Evolutionary conservation across 768 basidiomycete genomes (phyloP), one percentile per base, ranked within the genome.

Genomic region (Kwoniella sp.): DNA sequence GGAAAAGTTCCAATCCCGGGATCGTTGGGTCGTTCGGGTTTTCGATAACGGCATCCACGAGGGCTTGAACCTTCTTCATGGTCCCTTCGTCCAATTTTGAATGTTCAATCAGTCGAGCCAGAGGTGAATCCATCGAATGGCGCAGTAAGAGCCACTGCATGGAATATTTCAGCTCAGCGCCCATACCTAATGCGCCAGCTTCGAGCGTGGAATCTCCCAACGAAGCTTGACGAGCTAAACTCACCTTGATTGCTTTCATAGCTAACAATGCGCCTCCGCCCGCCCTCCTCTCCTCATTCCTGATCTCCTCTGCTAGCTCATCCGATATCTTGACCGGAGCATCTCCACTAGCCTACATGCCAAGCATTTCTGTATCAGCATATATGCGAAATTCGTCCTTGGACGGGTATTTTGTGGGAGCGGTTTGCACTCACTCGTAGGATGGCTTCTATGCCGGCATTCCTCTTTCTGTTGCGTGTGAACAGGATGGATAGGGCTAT

Each of bases 191-290:
- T n/a, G n/a, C n/a, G n/a, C n/a, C n/a, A n/a, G n/a, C n/a, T n/a
- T n/a, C n/a, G n/a, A n/a, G n/a, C n/a, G n/a, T n/a, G 12, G 26
- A 31, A 25, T n/a, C n/a, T n/a, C n/a, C n/a, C n/a, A n/a, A n/a
- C 52, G 29, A 12, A 61, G 4, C 3, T 61, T 37, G 12, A 0
- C 11, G 15, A 12, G 56, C 26, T 13, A 37, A 34, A 63, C 72
- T 55, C 55, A 74, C 73, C 53, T 72, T 73, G 2, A 77, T 47
- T 0, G 69, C 58, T 56, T 73, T 74, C 51, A 77, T 47, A 0
- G 65, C 55, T 17, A 50, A 55, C 7, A 63, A 48, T 0, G 70
- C 26, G 12, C 75, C 75, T 4, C 72, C 70, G 30, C 72, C 75
- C 52, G 53, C 60, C 56, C 64, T 50, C 15, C 59, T 58, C 50